Evolutionary conservation across 768 basidiomycete species (phyloP).

Genomic region (Sutorius australiensis): DNA sequence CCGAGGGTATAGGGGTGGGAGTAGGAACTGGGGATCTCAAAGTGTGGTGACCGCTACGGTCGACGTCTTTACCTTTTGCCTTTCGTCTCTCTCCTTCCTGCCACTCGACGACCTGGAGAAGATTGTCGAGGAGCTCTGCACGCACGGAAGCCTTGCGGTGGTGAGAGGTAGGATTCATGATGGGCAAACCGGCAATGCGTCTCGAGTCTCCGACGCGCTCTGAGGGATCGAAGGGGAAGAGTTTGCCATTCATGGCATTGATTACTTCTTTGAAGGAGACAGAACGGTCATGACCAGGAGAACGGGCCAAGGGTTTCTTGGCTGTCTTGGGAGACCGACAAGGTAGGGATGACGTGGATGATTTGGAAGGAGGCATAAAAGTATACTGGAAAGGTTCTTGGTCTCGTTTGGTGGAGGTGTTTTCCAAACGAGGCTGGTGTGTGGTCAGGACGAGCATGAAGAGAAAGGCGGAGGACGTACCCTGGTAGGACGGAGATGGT

Average conservation of each 20-base stretch:
- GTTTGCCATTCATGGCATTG: constrained; percentile 52
- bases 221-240: constrained; percentile 45
- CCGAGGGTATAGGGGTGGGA: constrained; percentile 16
- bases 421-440: constrained; percentile 16
- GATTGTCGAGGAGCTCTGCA: constrained; percentile 39
- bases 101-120: constrained; percentile 44
- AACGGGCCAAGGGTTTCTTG: constrained; percentile 5
- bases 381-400: constrained; percentile 32
- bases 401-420: constrained; percentile 12
- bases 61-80: constrained; percentile 41
- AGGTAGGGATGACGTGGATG: constrained; percentile 19
- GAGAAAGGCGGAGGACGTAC: constrained; percentile 13
- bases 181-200: constrained; percentile 25
- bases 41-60: constrained; percentile 24
- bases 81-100: constrained; percentile 37
- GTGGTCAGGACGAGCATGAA: background rate
- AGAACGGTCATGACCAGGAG: constrained; percentile 28
- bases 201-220: constrained; percentile 32
- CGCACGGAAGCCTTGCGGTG: constrained; percentile 21
- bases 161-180: constrained; percentile 13
- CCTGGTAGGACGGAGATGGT: constrained; percentile 13
- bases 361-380: constrained; percentile 28
- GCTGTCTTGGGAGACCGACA: constrained; percentile 14
- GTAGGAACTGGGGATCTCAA: constrained; percentile 6
- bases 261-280: constrained; percentile 58